These are phyloP conservation scores for Butyriboletus loyo DNA, from an alignment of 768 basidiomycete genomes.

Conservation along the genomic window DNA sequence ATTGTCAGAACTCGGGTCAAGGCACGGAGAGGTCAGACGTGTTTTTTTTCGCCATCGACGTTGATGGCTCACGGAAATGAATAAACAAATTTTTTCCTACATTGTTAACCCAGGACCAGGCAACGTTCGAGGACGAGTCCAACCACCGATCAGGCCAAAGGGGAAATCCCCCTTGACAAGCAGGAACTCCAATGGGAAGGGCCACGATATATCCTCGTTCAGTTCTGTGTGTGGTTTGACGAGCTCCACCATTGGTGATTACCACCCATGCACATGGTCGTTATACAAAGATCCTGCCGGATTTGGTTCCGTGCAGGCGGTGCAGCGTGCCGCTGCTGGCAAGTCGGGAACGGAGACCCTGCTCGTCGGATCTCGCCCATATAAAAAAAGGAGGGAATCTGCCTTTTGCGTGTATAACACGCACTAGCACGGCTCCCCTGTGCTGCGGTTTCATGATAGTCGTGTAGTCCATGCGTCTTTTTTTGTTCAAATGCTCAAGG, in stretches of 20 bases:
- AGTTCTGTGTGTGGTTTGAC: conserved; percentile 4
- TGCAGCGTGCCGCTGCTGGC: conserved; percentile 51
- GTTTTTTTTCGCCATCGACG: conserved; percentile 23
- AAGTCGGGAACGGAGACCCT: conserved; percentile 64
- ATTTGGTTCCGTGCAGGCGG: conserved; percentile 18
- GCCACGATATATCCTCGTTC: conserved; percentile 6
- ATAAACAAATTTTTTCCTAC: conserved; percentile 25
- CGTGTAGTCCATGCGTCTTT: conserved; percentile 48
- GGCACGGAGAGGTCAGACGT: conserved; percentile 15
- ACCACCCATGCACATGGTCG: conserved; percentile 5
- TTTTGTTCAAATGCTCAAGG: neutral
- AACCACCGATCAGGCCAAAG: conserved; percentile 14
- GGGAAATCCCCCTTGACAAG: neutral
- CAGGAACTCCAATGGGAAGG: neutral
- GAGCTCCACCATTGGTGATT: conserved; percentile 15
- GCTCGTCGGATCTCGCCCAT: conserved; percentile 86
- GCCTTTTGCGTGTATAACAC: conserved; percentile 42
- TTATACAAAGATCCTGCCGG: conserved; percentile 24
- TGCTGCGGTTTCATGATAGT: conserved; percentile 62
- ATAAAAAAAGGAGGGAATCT: conserved; percentile 70
- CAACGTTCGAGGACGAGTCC: conserved; percentile 5
- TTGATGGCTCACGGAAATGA: conserved; percentile 29
- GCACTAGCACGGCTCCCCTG: conserved; percentile 81
- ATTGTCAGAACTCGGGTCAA: conserved; percentile 1
- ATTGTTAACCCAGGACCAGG: conserved; percentile 16